Conservation (phyloP, 2,329 filamentous ascomycete species). For the Exophiala mesophila region DNA sequence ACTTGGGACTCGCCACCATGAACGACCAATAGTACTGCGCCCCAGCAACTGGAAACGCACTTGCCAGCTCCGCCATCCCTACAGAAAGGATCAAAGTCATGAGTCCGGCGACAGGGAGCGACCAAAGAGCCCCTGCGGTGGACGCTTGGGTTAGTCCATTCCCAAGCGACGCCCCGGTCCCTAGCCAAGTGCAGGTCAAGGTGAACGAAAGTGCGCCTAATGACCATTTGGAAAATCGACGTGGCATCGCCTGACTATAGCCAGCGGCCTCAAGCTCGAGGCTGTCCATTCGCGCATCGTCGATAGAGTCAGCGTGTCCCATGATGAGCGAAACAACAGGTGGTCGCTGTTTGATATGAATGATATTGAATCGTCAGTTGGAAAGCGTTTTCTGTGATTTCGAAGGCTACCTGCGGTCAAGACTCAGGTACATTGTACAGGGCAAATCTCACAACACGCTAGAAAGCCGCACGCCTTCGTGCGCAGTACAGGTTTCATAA, state of each 20-base stretch:
- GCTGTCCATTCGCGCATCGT: not conserved
- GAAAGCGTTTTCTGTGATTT: no score
- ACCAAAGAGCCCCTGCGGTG: slow-evolving; percentile 8
- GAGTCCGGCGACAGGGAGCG: slow-evolving; percentile 4
- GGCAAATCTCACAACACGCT: no score
- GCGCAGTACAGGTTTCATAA: no score
- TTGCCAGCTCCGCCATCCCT: slow-evolving; percentile 11
- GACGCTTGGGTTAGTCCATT: slow-evolving; percentile 4
- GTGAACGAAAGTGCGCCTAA: slow-evolving; percentile 7
- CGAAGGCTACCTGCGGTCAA: no score
- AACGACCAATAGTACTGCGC: slow-evolving; percentile 21
- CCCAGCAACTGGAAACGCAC: slow-evolving; percentile 6
- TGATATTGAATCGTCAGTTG: no score
- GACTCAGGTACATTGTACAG: no score
- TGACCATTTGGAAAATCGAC: slow-evolving; percentile 4
- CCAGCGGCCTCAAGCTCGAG: slow-evolving; percentile 6
- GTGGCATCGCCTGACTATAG: slow-evolving; percentile 2
- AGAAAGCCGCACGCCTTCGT: no score
- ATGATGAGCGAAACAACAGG: no score
- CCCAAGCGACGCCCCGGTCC: slow-evolving; percentile 5
- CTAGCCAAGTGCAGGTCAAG: slow-evolving; percentile 7
- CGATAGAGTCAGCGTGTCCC: not conserved
- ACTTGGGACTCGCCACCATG: slow-evolving; percentile 9
- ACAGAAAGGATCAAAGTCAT: slow-evolving; percentile 7
- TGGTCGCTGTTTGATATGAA: no score